Conservation (phyloP, 2,329 filamentous ascomycete genomes). For the Penicillium sp. region DNA sequence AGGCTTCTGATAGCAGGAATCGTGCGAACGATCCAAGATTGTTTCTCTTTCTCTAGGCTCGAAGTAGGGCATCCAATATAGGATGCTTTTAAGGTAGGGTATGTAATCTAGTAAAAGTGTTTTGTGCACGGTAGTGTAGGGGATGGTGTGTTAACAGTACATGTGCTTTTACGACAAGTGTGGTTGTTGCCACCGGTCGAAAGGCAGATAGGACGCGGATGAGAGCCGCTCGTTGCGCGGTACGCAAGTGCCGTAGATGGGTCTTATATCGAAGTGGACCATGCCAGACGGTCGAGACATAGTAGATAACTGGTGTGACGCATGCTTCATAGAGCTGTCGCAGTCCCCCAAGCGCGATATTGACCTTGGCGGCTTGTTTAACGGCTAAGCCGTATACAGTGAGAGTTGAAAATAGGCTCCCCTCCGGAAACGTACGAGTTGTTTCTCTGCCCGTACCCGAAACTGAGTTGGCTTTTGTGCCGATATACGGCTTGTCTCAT, state of each 20-base stretch:
- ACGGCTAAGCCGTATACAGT: constrained; percentile 3
- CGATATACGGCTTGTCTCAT: too few relatives aligned
- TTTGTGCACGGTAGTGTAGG: constrained; percentile 15
- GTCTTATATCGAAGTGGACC: constrained; percentile 22
- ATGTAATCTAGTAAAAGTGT: constrained; percentile 17
- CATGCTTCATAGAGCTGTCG: constrained; percentile 29
- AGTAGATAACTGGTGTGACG: constrained; percentile 24
- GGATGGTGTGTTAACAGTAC: constrained; percentile 17
- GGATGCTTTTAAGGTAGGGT: constrained; percentile 22
- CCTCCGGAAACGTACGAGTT: too few relatives aligned
- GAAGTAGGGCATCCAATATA: constrained; percentile 11
- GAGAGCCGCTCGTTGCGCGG: constrained; percentile 20
- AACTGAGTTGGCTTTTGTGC: too few relatives aligned
- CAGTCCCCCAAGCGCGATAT: constrained; percentile 17
- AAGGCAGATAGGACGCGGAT: constrained; percentile 12
- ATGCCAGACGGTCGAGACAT: constrained; percentile 27
- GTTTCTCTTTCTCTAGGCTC: constrained; percentile 16
- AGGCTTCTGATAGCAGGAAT: constrained; percentile 21
- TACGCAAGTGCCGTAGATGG: constrained; percentile 19
- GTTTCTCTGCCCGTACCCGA: too few relatives aligned
- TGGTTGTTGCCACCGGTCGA: constrained; percentile 18
- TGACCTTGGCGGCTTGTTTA: constrained; percentile 19
- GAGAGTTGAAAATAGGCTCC: too few relatives aligned
- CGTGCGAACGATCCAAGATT: constrained; percentile 11
- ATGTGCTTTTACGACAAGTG: constrained; percentile 25